Base-by-base conservation (phyloP, 768 basidiomycete genomes). In the Pisolithus sp. region DNA sequence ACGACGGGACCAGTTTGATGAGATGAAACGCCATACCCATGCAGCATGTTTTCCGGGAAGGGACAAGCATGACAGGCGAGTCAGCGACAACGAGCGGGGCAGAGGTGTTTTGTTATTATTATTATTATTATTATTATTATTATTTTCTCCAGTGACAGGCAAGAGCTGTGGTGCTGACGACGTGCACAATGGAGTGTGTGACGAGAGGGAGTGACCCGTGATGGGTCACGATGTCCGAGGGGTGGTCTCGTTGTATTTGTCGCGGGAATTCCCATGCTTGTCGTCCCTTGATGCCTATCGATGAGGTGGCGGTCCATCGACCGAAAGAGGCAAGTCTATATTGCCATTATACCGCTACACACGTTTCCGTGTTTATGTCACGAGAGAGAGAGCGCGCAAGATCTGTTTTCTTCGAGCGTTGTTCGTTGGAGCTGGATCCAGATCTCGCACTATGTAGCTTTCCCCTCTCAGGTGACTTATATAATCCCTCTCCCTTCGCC, bases 401-500 rank as follows among this genome's bases (percentile, higher is more conserved):
- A 41, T 41, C 40, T 41, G 18, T 18, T 18, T 13, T 13, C 31
- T 31, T 31, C 30, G 30, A 31, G 30, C 7, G 2, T 31, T 31
- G 30, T 9, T 31, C 30, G 26, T 26, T 26, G 30, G 30, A 30
- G 30, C 30, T 30, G 2, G 30, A 30, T 30, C 34, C 30, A 31
- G 34, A 34, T 34, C 34, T 34, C 30, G 30, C 9, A n/a, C n/a
- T n/a, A 31, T 26, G 37, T 38, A 43, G n/a, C 12, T 20, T 23
- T 13, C 17, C 28, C 5, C 28, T 15, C 34, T 28, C 7, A 31
- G 18, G 31, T 47, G 77, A 76, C 75, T 73, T 76, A 30, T 30
- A 30, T 30, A 76, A 75, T 71, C 69, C 65, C 70, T 69, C 67
- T 59, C 63, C 65, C 70, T 66, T 72, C 34, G 64, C 72, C 76